Evolutionary conservation across 1,284 basidiomycete species (phyloP), one percentile per base, ranked within the genome.

Genomic region (Leccinum pachyderme): DNA sequence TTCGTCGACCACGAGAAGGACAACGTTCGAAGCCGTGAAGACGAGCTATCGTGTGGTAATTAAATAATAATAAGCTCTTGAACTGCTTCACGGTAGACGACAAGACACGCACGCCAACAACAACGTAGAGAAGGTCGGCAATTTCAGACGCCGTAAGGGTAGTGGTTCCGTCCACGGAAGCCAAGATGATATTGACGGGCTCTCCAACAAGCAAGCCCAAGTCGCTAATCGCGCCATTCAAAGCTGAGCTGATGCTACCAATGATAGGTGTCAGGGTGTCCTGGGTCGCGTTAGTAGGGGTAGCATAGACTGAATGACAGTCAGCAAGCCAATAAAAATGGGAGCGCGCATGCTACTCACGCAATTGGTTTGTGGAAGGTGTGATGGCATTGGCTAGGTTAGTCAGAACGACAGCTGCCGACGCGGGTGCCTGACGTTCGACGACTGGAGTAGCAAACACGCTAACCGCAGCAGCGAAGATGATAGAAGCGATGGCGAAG

Each of bases 201-300:
- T 62, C 52, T 25, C 53, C 59, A 12, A 29, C 13, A 15, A 62
- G 54, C 9, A 31, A 2, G 13, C 53, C 53, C 49, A 63, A 9
- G 12, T 13, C 31, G 39, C 7, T 28, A 50, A 56, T 31, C 31
- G 62, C 53, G 33, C 9, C 15, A 3, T 45, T 51, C 31, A 62
- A 47, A 15, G 62, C 52, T 1, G 39, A 37, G 39, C 39, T 49
- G 3, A 63, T 62, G 2, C 28, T n/a, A 33, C 27, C 9, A 8
- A 62, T 52, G 44, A 62, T 52, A 9, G 50, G 46, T 2, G 12
- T 43, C 47, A 63, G 25, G n/a, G 2, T 45, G 3, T 0, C 62
- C 43, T 59, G 12, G 9, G 61, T 63, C 29, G 59, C 62, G 29
- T 62, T 64, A 12, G 35, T 22, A 24, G 50, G 0, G n/a, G 31